These are phyloP conservation scores for Ogataea pini DNA, from an alignment of 805 yeast genomes.

Conservation along the genomic window DNA sequence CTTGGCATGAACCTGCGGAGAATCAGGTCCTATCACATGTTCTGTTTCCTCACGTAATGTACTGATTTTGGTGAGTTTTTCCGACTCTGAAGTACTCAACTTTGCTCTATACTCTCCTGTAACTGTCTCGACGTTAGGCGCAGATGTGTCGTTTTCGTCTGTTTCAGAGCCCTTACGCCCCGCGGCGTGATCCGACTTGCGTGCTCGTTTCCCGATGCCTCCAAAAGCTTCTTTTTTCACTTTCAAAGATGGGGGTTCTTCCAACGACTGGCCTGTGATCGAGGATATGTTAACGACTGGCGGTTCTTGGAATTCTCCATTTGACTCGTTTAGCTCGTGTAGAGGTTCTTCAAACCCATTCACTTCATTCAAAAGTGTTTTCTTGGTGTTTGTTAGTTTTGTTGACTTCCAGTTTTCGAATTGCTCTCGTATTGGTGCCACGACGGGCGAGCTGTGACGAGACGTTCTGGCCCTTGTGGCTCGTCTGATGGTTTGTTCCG, in stretches of 20 bases:
- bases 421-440: not conserved
- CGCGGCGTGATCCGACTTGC: conserved; percentile 19
- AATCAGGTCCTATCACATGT: conserved; percentile 14
- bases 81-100: conserved; percentile 38
- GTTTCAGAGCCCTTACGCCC: conserved; percentile 12
- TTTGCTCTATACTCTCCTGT: conserved; percentile 22
- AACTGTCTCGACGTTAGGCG: too few species aligned
- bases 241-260: conserved; percentile 63
- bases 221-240: conserved; percentile 57
- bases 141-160: conserved; percentile 16
- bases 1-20: conserved; percentile 1
- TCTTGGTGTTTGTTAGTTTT: conserved; percentile 11
- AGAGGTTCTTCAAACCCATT: conserved; percentile 5
- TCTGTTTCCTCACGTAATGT: conserved; percentile 20
- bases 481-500: conserved; percentile 1
- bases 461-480: conserved; percentile 7
- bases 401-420: conserved; percentile 7
- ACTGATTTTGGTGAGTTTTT: conserved; percentile 36
- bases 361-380: conserved; percentile 16
- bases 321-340: not conserved
- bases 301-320: conserved; percentile 54
- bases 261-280: conserved; percentile 74
- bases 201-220: conserved; percentile 41
- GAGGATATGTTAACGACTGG: conserved; percentile 54
- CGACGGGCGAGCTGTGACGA: conserved; percentile 14